Percentiles rank a stretch among this genome's conserved stretches.
Conservation (phyloP, 2,329 filamentous ascomycete species). For the Monilinia vaccinii-corymbosi region DNA sequence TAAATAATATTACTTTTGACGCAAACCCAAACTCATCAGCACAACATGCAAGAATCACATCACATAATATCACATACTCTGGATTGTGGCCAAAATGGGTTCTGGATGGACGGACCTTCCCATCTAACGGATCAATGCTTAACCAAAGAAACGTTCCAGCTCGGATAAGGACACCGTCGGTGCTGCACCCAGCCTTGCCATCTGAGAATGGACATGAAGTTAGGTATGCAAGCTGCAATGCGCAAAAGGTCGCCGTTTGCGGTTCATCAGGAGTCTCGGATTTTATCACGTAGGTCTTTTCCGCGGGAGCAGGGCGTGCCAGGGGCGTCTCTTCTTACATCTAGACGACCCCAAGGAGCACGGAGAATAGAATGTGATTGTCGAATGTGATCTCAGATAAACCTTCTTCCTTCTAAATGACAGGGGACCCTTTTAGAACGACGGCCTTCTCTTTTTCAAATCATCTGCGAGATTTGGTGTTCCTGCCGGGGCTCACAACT, state of each 20-base stretch:
- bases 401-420: neutral
- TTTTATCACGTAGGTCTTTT: neutral
- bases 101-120: neutral
- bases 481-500: slow-evolving; percentile 2
- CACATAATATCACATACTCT: too few relatives aligned
- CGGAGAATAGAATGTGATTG: neutral
- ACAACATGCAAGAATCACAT: neutral
- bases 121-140: slow-evolving; percentile 5
- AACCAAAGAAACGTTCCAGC: slow-evolving; percentile 2
- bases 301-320: neutral
- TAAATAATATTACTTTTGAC: neutral
- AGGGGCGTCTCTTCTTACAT: neutral
- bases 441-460: neutral
- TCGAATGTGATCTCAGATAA: slow-evolving; percentile 1
- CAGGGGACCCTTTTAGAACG: neutral
- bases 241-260: neutral
- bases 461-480: slow-evolving; percentile 4
- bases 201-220: neutral
- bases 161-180: slow-evolving; percentile 4
- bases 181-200: slow-evolving; percentile 5
- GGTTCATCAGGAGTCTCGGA: neutral
- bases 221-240: neutral
- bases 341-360: neutral
- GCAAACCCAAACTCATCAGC: neutral
- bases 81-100: neutral